These are phyloP conservation scores for Hylodesmum podocarpum DNA, from an alignment of 306 rosid species.

Conservation along the genomic window DNA sequence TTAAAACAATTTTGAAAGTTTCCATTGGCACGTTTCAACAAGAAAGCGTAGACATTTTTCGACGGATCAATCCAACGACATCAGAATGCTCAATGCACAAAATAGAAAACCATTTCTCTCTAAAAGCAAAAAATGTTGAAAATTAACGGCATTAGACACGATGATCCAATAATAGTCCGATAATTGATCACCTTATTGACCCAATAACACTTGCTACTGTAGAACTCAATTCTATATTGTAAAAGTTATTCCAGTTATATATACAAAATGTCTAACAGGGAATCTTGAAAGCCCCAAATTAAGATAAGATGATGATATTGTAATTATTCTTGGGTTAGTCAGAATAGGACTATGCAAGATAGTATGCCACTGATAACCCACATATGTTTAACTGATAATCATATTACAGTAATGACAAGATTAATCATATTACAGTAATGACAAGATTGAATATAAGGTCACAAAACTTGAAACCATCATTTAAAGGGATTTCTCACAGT, in stretches of 20 bases:
- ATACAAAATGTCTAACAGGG: no score
- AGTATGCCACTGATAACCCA: neutral
- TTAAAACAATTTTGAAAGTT: neutral
- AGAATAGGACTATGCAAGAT: neutral
- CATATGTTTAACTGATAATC: neutral
- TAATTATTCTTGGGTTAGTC: neutral
- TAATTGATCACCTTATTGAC: no score
- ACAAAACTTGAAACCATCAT: neutral
- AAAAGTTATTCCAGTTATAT: no score
- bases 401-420: no score
- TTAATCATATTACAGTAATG: no score
- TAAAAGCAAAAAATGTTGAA: neutral
- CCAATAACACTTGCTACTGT: no score
- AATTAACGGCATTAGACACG: no score
- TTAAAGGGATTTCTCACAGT: neutral
- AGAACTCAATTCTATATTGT: no score
- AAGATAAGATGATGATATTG: neutral
- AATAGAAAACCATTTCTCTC: neutral
- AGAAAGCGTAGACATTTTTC: neutral
- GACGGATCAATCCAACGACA: neutral
- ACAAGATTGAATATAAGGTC: neutral
- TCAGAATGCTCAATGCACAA: neutral
- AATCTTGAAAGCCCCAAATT: no score
- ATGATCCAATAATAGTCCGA: no score
- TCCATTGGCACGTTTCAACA: neutral